Percentiles rank a stretch among this genome's conserved stretches.
phyloP scores from a whole-genome alignment of 2,329 filamentous ascomycete species.

The Pyricularia grisea region DNA sequence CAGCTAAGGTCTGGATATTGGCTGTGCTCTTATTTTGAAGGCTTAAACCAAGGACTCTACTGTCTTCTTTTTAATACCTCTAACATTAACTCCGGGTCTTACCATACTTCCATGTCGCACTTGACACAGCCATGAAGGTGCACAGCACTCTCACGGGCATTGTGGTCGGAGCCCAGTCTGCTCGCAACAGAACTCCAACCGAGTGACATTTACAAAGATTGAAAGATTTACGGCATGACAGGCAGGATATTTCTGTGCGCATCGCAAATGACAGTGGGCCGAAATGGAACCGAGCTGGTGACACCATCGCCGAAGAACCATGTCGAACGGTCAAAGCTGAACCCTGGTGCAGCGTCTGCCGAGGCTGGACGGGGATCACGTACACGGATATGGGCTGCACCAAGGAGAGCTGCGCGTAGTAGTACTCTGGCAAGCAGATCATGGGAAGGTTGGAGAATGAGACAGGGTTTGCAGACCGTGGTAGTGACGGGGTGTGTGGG shows the following conservation, averaged over 20 bases:
- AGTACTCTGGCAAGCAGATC: background rate
- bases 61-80: background rate
- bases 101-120: too few species aligned
- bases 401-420: background rate
- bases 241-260: background rate
- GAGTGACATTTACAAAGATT: background rate
- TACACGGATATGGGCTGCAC: background rate
- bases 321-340: background rate
- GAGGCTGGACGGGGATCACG: background rate
- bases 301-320: background rate
- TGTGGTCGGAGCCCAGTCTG: background rate
- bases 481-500: background rate
- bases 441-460: background rate
- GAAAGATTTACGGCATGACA: too few species aligned
- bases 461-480: background rate
- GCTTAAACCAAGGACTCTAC: background rate
- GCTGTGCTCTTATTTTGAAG: background rate
- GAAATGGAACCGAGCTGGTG: background rate
- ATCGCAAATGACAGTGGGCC: background rate
- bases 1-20: background rate
- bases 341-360: background rate
- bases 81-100: too few species aligned
- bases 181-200: background rate
- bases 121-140: background rate
- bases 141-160: background rate